These are phyloP conservation scores for Cystobasidium ongulense DNA, from an alignment of 768 basidiomycete species.

Conservation along the genomic window DNA sequence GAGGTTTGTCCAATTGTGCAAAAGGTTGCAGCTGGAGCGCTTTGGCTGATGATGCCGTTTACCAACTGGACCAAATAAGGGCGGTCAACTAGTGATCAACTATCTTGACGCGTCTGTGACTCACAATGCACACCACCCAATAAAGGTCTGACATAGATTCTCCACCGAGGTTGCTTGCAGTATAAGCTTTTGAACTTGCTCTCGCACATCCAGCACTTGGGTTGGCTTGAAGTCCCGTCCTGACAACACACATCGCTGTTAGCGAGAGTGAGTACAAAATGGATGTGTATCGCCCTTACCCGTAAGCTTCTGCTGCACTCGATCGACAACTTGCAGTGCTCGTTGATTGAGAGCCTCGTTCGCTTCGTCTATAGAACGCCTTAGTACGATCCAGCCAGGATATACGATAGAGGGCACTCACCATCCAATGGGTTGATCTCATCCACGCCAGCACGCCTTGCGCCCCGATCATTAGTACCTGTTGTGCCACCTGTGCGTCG, in stretches of 20 bases:
- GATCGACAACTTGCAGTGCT: slow-evolving; percentile 82
- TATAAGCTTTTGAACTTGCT: slow-evolving; percentile 87
- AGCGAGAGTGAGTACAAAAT: background rate
- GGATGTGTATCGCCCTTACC: slow-evolving; percentile 42
- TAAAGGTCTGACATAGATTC: slow-evolving; percentile 78
- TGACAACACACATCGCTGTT: slow-evolving; percentile 42
- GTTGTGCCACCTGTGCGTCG: background rate
- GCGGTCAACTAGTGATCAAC: too few species aligned
- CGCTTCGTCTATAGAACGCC: slow-evolving; percentile 57
- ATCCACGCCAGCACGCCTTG: slow-evolving; percentile 48
- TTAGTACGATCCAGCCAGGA: background rate
- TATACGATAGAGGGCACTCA: slow-evolving; percentile 44
- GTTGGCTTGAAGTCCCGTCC: slow-evolving; percentile 92
- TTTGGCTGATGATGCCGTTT: too few species aligned
- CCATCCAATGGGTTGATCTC: slow-evolving; percentile 91
- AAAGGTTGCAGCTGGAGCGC: too few species aligned
- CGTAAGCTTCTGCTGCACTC: slow-evolving; percentile 89
- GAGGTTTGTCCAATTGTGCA: too few species aligned
- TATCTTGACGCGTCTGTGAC: too few species aligned
- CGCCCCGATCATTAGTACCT: background rate
- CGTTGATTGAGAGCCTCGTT: slow-evolving; percentile 79
- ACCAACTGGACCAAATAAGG: too few species aligned
- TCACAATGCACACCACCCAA: slow-evolving; percentile 50
- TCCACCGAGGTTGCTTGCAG: slow-evolving; percentile 85
- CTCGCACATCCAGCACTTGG: slow-evolving; percentile 59